These are phyloP conservation scores for Candida tropicalis DNA, from an alignment of 1,139 yeast genomes.

Conservation along the genomic window DNA sequence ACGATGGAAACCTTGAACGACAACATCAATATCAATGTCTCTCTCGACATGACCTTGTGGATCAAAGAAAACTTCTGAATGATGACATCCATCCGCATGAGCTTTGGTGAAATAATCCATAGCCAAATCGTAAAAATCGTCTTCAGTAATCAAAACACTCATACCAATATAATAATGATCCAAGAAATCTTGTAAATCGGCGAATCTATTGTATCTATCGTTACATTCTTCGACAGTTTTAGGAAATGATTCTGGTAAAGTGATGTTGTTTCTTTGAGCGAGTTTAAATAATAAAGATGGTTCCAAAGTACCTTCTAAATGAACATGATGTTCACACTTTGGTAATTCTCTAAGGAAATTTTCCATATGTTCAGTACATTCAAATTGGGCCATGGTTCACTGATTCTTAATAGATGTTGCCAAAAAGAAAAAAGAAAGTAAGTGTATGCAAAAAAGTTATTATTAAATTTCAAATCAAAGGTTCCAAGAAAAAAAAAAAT, in stretches of 20 bases:
- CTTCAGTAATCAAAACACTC: slow-evolving; percentile 63
- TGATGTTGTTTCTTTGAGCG: slow-evolving; percentile 57
- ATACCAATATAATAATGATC: slow-evolving; percentile 80
- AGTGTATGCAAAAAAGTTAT: neutral
- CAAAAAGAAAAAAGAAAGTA: neutral
- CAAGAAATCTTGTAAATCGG: slow-evolving; percentile 73
- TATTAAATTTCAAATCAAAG: neutral
- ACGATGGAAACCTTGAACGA: slow-evolving; percentile 62
- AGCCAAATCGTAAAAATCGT: slow-evolving; percentile 75
- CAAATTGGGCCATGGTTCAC: slow-evolving; percentile 14
- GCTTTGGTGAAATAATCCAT: slow-evolving; percentile 70
- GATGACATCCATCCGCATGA: slow-evolving; percentile 59
- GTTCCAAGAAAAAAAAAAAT: slow-evolving; percentile 2
- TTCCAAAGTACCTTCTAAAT: slow-evolving; percentile 78
- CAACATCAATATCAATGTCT: slow-evolving; percentile 58
- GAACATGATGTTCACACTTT: slow-evolving; percentile 83
- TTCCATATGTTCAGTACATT: slow-evolving; percentile 22
- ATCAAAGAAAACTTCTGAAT: slow-evolving; percentile 76
- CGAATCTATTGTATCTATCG: slow-evolving; percentile 59
- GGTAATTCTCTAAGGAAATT: slow-evolving; percentile 66
- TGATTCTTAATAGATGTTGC: neutral
- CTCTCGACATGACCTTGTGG: slow-evolving; percentile 83
- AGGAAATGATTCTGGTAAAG: slow-evolving; percentile 65
- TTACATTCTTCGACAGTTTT: slow-evolving; percentile 52
- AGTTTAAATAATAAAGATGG: slow-evolving; percentile 69